A percentile compares a stretch with the other conserved stretches of the same genome.
Evolutionary conservation across 2,329 filamentous ascomycete genomes (phyloP).

Genomic region (Madurella mycetomatis): DNA sequence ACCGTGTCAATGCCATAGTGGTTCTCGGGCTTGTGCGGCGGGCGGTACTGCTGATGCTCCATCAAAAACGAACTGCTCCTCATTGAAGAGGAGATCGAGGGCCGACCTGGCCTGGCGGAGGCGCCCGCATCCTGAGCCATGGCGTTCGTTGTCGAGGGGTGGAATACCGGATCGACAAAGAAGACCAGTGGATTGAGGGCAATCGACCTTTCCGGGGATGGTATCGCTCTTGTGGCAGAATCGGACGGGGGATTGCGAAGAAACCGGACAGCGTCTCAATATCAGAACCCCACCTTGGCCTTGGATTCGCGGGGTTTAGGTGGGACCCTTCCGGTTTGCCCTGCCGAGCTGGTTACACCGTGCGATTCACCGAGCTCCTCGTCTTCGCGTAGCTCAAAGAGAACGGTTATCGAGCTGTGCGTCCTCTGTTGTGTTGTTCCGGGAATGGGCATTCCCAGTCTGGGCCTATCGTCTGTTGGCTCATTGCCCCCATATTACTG

Average conservation of each 20-base stretch:
- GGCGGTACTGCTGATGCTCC: slow-evolving; percentile 61
- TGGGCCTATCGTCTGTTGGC: too few species aligned
- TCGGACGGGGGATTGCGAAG: not conserved
- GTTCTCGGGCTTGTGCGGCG: slow-evolving; percentile 49
- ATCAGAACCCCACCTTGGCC: not conserved
- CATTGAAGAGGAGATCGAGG: slow-evolving; percentile 28
- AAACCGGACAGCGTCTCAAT: not conserved
- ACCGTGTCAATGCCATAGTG: slow-evolving; percentile 62
- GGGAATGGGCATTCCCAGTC: too few species aligned
- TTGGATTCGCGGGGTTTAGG: not conserved
- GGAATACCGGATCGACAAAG: not conserved
- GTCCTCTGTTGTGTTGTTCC: too few species aligned
- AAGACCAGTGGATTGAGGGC: not conserved
- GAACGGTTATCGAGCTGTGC: too few species aligned
- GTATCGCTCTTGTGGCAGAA: not conserved
- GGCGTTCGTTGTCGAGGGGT: slow-evolving; percentile 3
- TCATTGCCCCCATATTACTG: too few species aligned
- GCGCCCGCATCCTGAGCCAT: slow-evolving; percentile 22
- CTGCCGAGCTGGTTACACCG: not conserved
- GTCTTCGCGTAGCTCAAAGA: not conserved
- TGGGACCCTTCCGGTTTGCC: not conserved
- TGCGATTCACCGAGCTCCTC: not conserved
- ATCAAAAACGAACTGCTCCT: slow-evolving; percentile 59
- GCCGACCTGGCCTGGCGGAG: slow-evolving; percentile 17
- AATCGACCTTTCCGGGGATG: not conserved